phyloP scores from a whole-genome alignment of 345 rosid species.

The Aegle marmelos region DNA sequence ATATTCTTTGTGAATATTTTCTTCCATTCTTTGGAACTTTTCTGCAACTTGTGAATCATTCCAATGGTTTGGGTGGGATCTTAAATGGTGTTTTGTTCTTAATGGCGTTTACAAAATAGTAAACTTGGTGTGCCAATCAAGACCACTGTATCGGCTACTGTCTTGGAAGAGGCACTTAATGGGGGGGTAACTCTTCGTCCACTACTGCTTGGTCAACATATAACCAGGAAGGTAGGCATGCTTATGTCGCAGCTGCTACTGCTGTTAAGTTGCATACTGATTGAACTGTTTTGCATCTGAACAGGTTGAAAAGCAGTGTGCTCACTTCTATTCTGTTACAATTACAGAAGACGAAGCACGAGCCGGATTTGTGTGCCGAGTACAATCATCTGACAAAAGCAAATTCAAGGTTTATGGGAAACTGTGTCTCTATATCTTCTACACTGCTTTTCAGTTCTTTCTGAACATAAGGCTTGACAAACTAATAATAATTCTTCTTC shows the following conservation, averaged over 20 bases:
- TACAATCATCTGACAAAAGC: constrained; percentile 93
- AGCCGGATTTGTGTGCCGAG: constrained; percentile 88
- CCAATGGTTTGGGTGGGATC: background rate
- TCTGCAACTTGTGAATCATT: constrained; percentile 7
- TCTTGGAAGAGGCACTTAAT: constrained; percentile 95
- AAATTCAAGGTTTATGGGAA: constrained; percentile 76
- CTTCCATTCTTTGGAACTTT: background rate
- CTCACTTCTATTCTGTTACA: constrained; percentile 88
- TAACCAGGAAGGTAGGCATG: constrained; percentile 64
- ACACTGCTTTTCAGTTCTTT: background rate
- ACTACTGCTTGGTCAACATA: constrained; percentile 59
- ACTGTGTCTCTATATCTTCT: background rate
- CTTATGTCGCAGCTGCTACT: constrained; percentile 13
- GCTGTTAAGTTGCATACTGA: constrained; percentile 17
- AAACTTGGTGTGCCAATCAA: constrained; percentile 99
- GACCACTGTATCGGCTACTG: constrained; percentile 93
- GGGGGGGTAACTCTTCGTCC: constrained; percentile 67
- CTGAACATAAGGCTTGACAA: background rate
- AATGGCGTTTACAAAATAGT: constrained; percentile 34
- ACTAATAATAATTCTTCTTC: background rate
- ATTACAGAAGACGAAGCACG: constrained; percentile 88
- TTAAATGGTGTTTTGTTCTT: constrained; percentile 3
- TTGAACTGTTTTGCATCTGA: constrained; percentile 26
- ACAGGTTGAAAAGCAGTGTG: constrained; percentile 99
- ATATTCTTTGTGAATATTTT: constrained; percentile 7